Percentiles rank a stretch among this genome's conserved stretches.
Evolutionary conservation across 768 basidiomycete genomes (phyloP).

Genomic region (Lyophyllum semitale): DNA sequence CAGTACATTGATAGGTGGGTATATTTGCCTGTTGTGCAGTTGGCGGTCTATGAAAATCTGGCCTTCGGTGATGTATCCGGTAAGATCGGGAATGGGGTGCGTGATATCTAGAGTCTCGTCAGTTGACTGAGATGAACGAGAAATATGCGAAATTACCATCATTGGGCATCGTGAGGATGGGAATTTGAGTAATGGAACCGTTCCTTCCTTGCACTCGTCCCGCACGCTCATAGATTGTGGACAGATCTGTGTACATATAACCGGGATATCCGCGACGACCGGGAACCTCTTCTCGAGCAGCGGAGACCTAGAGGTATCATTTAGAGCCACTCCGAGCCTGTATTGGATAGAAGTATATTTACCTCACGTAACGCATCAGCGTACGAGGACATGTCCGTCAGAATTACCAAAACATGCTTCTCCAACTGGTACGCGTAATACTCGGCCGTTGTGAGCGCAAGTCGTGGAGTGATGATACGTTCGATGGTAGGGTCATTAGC

Average conservation of each 20-base stretch:
- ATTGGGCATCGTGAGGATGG: slow-evolving; percentile 99
- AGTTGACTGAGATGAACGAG: slow-evolving; percentile 14
- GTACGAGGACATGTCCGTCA: slow-evolving; percentile 99
- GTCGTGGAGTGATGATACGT: slow-evolving; percentile 98
- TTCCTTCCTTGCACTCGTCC: slow-evolving; percentile 97
- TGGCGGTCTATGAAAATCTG: slow-evolving; percentile 99
- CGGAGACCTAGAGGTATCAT: slow-evolving; percentile 70
- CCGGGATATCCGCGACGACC: slow-evolving; percentile 98
- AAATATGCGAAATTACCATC: slow-evolving; percentile 66
- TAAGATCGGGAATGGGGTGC: slow-evolving; percentile 99
- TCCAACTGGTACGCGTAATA: slow-evolving; percentile 99
- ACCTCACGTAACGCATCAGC: slow-evolving; percentile 95
- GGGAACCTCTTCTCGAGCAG: slow-evolving; percentile 98
- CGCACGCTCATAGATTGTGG: slow-evolving; percentile 99
- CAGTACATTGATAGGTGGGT: slow-evolving; percentile 98
- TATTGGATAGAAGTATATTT: slow-evolving; percentile 25
- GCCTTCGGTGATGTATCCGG: slow-evolving; percentile 99
- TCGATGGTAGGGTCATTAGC: slow-evolving; percentile 99
- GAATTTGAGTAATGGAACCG: slow-evolving; percentile 99
- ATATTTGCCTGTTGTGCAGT: slow-evolving; percentile 94
- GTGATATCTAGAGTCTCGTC: slow-evolving; percentile 78
- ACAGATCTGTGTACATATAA: slow-evolving; percentile 99
- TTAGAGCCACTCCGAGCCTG: slow-evolving; percentile 6
- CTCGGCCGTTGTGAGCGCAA: slow-evolving; percentile 97
- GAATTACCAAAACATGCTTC: slow-evolving; percentile 98